Base-by-base conservation (phyloP, 73 alveolate species). In the Uronychia binucleata region DNA sequence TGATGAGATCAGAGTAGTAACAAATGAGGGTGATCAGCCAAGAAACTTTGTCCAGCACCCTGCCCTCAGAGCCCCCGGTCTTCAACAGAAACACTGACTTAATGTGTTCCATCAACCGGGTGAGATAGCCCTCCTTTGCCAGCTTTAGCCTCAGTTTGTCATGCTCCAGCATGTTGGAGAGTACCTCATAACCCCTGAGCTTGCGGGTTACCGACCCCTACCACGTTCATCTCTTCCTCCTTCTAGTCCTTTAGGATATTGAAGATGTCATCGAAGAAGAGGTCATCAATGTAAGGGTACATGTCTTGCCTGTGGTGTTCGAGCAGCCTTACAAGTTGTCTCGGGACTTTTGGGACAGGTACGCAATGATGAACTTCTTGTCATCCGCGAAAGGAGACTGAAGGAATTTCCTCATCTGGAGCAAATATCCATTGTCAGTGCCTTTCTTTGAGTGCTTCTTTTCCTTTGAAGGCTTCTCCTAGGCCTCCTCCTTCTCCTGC, bases 361-460 rank as follows among this genome's bases (percentile, higher is more conserved):
- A 86, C 29, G 78, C 31, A 58, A 86, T 78, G 31, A 81, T 80
- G 77, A 78, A 86, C 31, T 86, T 28, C 57, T 59, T 86, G 75
- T 86, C 92, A 1, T 86, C 92, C 33, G 58, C 59, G 81, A 86
- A 86, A 1, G 92, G 92, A 19, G 92, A 86, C 30, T 58, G 28
- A 30, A 86, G 78, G 80, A 86, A 86, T 0, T 34, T 77, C 26
- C 28, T 30, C 34, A 86, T 26, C 33, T 86, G 30, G 32, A 31
- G 78, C 0, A 78, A 46, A 46, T 46, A 46, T 5, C 19, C 19
- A 5, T 46, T 46, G n/a, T 46, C 67, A 46, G 5, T 46, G 5
- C 19, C 67, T 46, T 46, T 5, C 19, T 46, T 46, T 46, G 19
- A 5, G n/a, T 46, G 5, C 19, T 19, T 19, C 67, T 46, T 46